A percentile compares a stretch with the other conserved stretches of the same genome.
phyloP scores from a whole-genome alignment of 495 filamentous ascomycete genomes.

The Terfezia claveryi region DNA sequence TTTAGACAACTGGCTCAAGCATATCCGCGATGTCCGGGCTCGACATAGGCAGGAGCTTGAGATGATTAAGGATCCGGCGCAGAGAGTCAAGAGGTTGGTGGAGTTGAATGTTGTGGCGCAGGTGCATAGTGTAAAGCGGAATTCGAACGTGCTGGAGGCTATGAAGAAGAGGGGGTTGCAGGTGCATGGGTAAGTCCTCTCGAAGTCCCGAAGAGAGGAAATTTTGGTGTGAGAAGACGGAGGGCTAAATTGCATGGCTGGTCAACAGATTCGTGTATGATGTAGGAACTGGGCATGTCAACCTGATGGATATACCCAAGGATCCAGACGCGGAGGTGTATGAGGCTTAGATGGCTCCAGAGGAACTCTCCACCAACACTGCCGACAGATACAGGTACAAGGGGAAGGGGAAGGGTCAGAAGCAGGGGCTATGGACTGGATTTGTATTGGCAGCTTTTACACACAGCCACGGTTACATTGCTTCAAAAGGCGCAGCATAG shows the following conservation, averaged over 20 bases:
- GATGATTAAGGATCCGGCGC: slow-evolving; percentile 24
- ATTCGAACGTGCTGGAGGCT: slow-evolving; percentile 36
- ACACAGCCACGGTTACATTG: too few relatives aligned
- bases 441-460: too few relatives aligned
- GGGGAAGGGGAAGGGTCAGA: too few relatives aligned
- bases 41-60: slow-evolving; percentile 35
- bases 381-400: too few relatives aligned
- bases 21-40: slow-evolving; percentile 37
- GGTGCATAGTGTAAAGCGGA: slow-evolving; percentile 37
- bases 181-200: slow-evolving; percentile 36
- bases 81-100: slow-evolving; percentile 32
- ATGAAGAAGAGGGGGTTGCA: slow-evolving; percentile 44
- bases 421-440: too few relatives aligned
- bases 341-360: neutral
- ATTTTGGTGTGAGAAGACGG: too few relatives aligned
- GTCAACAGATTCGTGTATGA: neutral
- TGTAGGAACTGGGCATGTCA: neutral
- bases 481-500: too few relatives aligned
- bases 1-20: slow-evolving; percentile 38
- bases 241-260: neutral
- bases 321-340: slow-evolving; percentile 11
- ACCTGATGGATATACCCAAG: slow-evolving; percentile 1
- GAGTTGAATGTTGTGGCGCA: slow-evolving; percentile 39
- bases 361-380: neutral
- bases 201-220: too few relatives aligned